A percentile compares a stretch with the other conserved stretches of the same genome.
phyloP scores from a whole-genome alignment of 2,329 filamentous ascomycete species.

The Drechslerella dactyloides region DNA sequence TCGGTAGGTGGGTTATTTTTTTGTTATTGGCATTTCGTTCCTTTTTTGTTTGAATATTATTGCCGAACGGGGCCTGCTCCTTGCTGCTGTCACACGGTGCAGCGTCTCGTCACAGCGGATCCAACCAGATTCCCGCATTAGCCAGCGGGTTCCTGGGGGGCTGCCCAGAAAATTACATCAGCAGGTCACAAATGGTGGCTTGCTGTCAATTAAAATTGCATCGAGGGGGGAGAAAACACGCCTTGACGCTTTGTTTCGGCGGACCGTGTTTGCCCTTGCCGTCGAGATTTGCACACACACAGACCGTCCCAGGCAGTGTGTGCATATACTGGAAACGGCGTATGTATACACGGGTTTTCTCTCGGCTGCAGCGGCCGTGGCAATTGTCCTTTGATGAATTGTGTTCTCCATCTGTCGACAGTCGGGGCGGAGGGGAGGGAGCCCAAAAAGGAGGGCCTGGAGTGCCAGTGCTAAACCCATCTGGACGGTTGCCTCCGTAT shows the following conservation, averaged over 20 bases:
- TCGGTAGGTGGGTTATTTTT: background rate
- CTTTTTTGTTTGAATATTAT: conserved; percentile 7
- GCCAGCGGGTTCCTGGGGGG: conserved; percentile 1
- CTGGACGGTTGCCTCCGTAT: conserved; percentile 48
- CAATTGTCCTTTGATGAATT: no score
- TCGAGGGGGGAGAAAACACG: background rate
- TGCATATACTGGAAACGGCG: no score
- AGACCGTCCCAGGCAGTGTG: no score
- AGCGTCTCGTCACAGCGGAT: background rate
- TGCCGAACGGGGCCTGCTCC: background rate
- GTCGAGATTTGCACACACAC: background rate
- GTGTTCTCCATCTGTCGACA: no score
- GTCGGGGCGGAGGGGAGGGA: background rate
- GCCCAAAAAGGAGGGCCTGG: background rate
- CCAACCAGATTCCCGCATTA: conserved; percentile 11
- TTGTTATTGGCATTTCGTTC: background rate
- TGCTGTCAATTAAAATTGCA: conserved; percentile 32
- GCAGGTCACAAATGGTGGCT: background rate
- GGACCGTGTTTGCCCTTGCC: conserved; percentile 7
- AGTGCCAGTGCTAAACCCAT: conserved; percentile 18
- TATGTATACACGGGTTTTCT: no score
- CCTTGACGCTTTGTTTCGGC: conserved; percentile 31
- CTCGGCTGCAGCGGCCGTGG: no score
- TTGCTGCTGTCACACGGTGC: conserved; percentile 1
- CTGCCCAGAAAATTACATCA: conserved; percentile 3